These are phyloP conservation scores for Tricholoma terreum DNA, from an alignment of 768 basidiomycete genomes.

Conservation along the genomic window DNA sequence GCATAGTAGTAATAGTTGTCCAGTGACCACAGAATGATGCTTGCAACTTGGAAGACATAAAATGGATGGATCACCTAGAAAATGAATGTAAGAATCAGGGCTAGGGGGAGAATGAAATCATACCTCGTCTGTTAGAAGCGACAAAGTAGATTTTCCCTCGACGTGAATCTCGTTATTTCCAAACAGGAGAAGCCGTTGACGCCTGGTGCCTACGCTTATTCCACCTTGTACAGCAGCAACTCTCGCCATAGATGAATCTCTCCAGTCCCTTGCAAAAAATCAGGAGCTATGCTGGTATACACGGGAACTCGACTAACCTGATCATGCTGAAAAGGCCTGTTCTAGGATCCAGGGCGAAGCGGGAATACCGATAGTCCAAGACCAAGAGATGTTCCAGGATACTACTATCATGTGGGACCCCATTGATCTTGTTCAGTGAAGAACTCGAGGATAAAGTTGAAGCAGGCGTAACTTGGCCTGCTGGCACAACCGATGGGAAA, in stretches of 20 bases:
- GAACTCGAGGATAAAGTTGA: conserved; percentile 10
- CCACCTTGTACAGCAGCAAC: conserved; percentile 64
- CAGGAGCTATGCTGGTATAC: neutral
- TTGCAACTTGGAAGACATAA: conserved; percentile 97
- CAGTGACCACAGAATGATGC: conserved; percentile 89
- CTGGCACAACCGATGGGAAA: conserved; percentile 48
- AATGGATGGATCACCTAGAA: conserved; percentile 88
- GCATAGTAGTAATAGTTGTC: conserved; percentile 98
- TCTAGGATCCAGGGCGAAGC: conserved; percentile 83
- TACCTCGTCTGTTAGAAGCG: conserved; percentile 88
- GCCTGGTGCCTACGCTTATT: conserved; percentile 47
- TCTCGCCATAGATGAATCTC: conserved; percentile 72
- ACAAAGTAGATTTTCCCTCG: conserved; percentile 74
- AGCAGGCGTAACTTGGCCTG: conserved; percentile 25
- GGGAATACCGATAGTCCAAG: conserved; percentile 90
- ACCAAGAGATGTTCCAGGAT: conserved; percentile 54
- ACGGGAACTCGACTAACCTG: conserved; percentile 47
- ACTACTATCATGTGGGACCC: conserved; percentile 27
- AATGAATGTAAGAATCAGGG: neutral
- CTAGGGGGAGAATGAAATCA: conserved; percentile 7
- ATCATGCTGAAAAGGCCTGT: conserved; percentile 81
- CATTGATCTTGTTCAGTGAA: conserved; percentile 26
- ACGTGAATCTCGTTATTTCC: conserved; percentile 88
- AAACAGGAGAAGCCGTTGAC: conserved; percentile 73
- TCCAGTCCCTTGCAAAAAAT: conserved; percentile 72